Evolutionary conservation across 163 green algal species (phyloP).

Genomic region (Chloromonas sp.): DNA sequence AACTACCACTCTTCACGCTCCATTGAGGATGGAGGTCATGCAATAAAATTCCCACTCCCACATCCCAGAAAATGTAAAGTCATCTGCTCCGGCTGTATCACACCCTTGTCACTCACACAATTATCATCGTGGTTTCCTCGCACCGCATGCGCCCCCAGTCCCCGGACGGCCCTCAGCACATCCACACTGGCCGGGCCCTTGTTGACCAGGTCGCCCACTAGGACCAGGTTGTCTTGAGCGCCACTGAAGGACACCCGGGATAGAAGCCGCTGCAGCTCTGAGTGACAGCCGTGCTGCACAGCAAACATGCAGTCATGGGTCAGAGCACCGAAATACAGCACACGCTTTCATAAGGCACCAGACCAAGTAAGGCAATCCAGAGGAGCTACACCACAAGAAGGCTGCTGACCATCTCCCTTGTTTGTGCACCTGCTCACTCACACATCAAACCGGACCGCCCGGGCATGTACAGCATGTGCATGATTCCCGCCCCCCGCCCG

Average conservation of each 20-base stretch:
- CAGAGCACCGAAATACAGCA: background rate
- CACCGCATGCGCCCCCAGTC: slow-evolving; percentile 29
- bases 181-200: slow-evolving; percentile 39
- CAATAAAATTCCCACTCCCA: too few species aligned
- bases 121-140: slow-evolving; percentile 71
- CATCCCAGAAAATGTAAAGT: too few species aligned
- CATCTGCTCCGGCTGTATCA: too few species aligned
- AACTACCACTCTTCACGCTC: too few species aligned
- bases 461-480: too few species aligned
- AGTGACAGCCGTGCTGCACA: slow-evolving; percentile 45
- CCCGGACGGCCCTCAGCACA: slow-evolving; percentile 26
- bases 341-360: background rate
- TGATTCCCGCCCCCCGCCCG: too few species aligned
- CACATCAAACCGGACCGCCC: too few species aligned
- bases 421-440: too few species aligned
- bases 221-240: slow-evolving; percentile 48
- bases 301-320: background rate
- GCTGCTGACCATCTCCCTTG: too few species aligned
- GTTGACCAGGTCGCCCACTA: slow-evolving; percentile 67
- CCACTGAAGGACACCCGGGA: slow-evolving; percentile 19
- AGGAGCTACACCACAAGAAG: too few species aligned
- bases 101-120: background rate
- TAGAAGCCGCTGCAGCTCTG: slow-evolving; percentile 49
- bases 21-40: too few species aligned
- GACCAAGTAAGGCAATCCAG: too few species aligned